A percentile compares a stretch with the other conserved stretches of the same genome.
Evolutionary conservation across 2,329 filamentous ascomycete genomes (phyloP).

Genomic region (Aspergillus ochraceoroseus): DNA sequence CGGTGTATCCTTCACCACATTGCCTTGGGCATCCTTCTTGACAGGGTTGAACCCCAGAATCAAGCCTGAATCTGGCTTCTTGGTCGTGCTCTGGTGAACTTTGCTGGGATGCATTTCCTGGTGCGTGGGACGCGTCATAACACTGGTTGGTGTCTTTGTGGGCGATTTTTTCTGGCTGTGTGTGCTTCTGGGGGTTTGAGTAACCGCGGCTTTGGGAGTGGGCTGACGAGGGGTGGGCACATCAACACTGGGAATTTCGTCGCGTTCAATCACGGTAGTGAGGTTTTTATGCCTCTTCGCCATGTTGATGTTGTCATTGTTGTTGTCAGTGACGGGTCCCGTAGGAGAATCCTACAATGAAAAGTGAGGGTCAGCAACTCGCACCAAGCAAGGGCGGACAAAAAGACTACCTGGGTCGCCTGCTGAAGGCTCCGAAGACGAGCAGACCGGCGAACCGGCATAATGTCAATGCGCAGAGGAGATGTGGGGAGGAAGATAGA

Average conservation of each 20-base stretch:
- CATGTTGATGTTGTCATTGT: slow-evolving; percentile 6
- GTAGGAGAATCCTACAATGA: slow-evolving; percentile 8
- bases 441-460: slow-evolving; percentile 42
- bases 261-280: slow-evolving; percentile 45
- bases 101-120: slow-evolving; percentile 91
- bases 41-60: slow-evolving; percentile 78
- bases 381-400: slow-evolving; percentile 9
- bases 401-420: slow-evolving; percentile 31
- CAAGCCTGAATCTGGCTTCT: slow-evolving; percentile 71
- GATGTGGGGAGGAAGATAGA: slow-evolving; percentile 2
- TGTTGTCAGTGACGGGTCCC: background rate
- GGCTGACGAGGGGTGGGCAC: slow-evolving; percentile 21
- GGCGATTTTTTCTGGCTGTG: slow-evolving; percentile 13
- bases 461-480: slow-evolving; percentile 16
- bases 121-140: slow-evolving; percentile 63
- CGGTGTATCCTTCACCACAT: slow-evolving; percentile 29
- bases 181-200: slow-evolving; percentile 25
- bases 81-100: slow-evolving; percentile 67
- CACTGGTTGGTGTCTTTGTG: slow-evolving; percentile 41
- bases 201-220: slow-evolving; percentile 8
- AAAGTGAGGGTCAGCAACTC: slow-evolving; percentile 12
- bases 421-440: slow-evolving; percentile 34
- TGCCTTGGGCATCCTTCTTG: slow-evolving; percentile 44
- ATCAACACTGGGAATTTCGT: slow-evolving; percentile 40
- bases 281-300: slow-evolving; percentile 32